phyloP scores from a whole-genome alignment of 129 eudicot genomes.

The Tanacetum coccineum region DNA sequence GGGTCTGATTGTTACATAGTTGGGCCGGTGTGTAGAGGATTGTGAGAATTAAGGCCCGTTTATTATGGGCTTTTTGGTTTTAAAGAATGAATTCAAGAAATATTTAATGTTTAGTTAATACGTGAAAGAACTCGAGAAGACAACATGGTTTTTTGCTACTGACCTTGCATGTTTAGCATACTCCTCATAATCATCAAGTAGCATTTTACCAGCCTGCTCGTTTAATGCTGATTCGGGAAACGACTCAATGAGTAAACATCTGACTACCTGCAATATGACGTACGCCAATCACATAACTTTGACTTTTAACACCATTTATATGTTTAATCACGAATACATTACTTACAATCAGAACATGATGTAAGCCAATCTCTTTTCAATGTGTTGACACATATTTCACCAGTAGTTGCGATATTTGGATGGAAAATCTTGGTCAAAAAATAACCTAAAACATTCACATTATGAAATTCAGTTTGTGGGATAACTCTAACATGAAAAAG shows the following conservation, averaged over 20 bases:
- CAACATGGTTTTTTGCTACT: background rate
- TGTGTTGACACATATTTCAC: too few species aligned
- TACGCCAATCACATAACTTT: background rate
- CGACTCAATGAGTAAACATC: constrained; percentile 83
- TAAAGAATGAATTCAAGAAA: too few species aligned
- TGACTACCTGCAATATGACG: constrained; percentile 50
- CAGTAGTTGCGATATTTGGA: constrained; percentile 50
- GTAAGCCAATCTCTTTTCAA: too few species aligned
- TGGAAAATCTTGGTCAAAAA: constrained; percentile 82
- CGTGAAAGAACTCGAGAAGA: background rate
- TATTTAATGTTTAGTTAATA: too few species aligned
- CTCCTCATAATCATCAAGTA: constrained; percentile 85
- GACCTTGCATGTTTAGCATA: constrained; percentile 93
- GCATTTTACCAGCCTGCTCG: constrained; percentile 88
- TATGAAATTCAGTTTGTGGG: background rate
- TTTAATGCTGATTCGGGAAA: constrained; percentile 89
- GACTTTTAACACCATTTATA: background rate
- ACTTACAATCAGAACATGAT: constrained; percentile 58
- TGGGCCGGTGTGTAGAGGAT: too few species aligned
- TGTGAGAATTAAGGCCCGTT: too few species aligned
- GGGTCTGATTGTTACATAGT: too few species aligned
- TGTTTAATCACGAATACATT: background rate
- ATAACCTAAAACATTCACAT: constrained; percentile 41
- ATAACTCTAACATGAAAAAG: background rate
- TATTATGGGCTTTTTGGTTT: too few species aligned